Evolutionary conservation across 371 early-diverging fungal species (phyloP).

Genomic region (Circinella minor): DNA sequence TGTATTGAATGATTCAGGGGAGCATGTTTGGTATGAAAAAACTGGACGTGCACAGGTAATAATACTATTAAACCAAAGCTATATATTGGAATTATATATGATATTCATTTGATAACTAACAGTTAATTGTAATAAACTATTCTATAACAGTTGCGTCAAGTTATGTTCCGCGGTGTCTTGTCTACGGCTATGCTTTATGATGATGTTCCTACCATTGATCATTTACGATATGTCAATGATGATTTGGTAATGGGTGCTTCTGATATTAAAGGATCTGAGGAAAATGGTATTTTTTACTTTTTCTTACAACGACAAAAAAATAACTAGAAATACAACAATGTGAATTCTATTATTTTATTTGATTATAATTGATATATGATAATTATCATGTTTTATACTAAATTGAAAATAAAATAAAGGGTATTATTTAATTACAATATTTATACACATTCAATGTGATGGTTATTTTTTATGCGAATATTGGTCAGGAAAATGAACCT

Average conservation of each 20-base stretch:
- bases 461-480: too few relatives aligned
- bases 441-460: too few relatives aligned
- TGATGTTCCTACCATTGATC: conserved; percentile 11
- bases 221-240: conserved; percentile 10
- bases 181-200: conserved; percentile 19
- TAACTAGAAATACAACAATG: not conserved
- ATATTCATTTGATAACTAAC: not conserved
- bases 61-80: not conserved
- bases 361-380: too few relatives aligned
- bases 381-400: too few relatives aligned
- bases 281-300: conserved; percentile 16
- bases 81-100: not conserved
- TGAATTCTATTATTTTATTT: not conserved
- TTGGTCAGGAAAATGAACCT: too few relatives aligned
- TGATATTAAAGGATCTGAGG: conserved; percentile 11
- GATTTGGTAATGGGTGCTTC: conserved; percentile 13
- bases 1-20: conserved; percentile 6
- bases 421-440: too few relatives aligned
- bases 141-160: conserved; percentile 11
- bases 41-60: conserved; percentile 14
- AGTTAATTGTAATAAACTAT: not conserved
- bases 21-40: conserved; percentile 9
- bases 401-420: too few relatives aligned
- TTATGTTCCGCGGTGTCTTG: conserved; percentile 13
- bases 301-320: conserved; percentile 7